Percentiles rank a stretch among this genome's conserved stretches.
Conservation (phyloP, 768 basidiomycete genomes). For the Phaeotremella fagi region DNA sequence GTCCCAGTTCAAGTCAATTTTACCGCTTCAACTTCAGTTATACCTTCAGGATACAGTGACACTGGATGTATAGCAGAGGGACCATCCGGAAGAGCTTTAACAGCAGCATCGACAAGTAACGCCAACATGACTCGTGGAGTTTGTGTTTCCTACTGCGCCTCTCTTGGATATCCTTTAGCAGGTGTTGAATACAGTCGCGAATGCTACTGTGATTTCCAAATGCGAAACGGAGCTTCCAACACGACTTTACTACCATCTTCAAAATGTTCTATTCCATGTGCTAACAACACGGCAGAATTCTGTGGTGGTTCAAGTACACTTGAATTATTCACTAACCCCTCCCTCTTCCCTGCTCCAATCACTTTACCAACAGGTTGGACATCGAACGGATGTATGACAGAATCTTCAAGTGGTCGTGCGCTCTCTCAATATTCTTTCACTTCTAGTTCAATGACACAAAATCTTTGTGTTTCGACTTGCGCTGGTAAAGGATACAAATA, state of each 20-base stretch:
- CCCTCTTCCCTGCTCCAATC: slow-evolving; percentile 20
- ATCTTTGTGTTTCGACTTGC: slow-evolving; percentile 63
- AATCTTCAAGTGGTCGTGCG: slow-evolving; percentile 26
- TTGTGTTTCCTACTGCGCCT: slow-evolving; percentile 28
- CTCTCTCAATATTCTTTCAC: slow-evolving; percentile 47
- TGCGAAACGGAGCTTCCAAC: slow-evolving; percentile 44
- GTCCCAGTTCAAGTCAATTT: neutral
- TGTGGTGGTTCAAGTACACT: slow-evolving; percentile 44
- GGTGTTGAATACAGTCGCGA: slow-evolving; percentile 43
- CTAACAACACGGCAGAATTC: slow-evolving; percentile 41
- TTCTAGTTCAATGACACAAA: slow-evolving; percentile 54
- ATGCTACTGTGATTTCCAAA: slow-evolving; percentile 45
- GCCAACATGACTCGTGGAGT: slow-evolving; percentile 42
- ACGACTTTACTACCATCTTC: slow-evolving; percentile 33
- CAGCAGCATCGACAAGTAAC: slow-evolving; percentile 21
- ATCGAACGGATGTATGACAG: slow-evolving; percentile 31
- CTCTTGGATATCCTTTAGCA: slow-evolving; percentile 37
- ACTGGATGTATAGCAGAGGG: slow-evolving; percentile 48
- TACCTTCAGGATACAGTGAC: slow-evolving; percentile 40
- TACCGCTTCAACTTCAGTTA: slow-evolving; percentile 15
- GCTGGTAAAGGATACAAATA: slow-evolving; percentile 57
- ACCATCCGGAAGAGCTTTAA: slow-evolving; percentile 40
- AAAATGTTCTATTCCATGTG: slow-evolving; percentile 37
- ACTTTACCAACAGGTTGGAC: slow-evolving; percentile 38
- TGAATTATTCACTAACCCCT: slow-evolving; percentile 38